Conservation (phyloP, 805 yeast genomes). For the Candida fluviatilis region DNA sequence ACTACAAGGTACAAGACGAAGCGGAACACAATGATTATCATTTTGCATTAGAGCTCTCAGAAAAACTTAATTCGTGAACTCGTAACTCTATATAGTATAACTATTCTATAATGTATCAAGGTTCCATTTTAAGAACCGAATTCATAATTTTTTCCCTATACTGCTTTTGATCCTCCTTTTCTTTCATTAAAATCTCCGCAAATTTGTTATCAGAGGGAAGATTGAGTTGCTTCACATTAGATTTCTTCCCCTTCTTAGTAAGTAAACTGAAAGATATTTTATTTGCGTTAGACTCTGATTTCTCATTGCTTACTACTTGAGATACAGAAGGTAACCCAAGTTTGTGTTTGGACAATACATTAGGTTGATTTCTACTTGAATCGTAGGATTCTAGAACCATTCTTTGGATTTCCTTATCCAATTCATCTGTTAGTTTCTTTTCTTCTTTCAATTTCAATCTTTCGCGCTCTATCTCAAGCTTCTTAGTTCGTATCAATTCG, state of each 20-base stretch:
- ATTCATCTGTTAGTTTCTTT: slow-evolving; percentile 42
- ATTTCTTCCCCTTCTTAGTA: slow-evolving; percentile 49
- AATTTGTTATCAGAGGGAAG: slow-evolving; percentile 55
- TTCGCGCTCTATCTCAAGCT: slow-evolving; percentile 6
- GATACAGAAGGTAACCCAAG: slow-evolving; percentile 7
- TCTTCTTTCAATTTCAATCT: slow-evolving; percentile 40
- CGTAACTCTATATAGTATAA: background rate
- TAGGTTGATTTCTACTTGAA: slow-evolving; percentile 22
- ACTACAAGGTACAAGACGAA: slow-evolving; percentile 22
- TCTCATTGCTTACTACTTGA: slow-evolving; percentile 4
- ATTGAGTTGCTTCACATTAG: slow-evolving; percentile 38
- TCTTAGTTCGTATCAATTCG: slow-evolving; percentile 10
- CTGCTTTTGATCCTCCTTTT: slow-evolving; percentile 44
- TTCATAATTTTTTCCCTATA: slow-evolving; percentile 57
- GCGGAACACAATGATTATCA: slow-evolving; percentile 56
- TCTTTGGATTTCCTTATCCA: slow-evolving; percentile 55
- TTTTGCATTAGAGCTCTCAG: slow-evolving; percentile 46
- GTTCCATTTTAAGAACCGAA: slow-evolving; percentile 45
- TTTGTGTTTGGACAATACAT: slow-evolving; percentile 7
- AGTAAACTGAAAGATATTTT: slow-evolving; percentile 49
- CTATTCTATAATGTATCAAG: slow-evolving; percentile 1
- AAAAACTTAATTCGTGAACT: slow-evolving; percentile 26
- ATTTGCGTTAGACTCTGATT: slow-evolving; percentile 7
- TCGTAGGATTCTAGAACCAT: slow-evolving; percentile 51
- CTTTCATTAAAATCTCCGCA: slow-evolving; percentile 48